Percentiles rank a stretch among this genome's conserved stretches.
These are phyloP conservation scores for Galeopsis tetrahit DNA, from an alignment of 257 asterid genomes.

Conservation along the genomic window DNA sequence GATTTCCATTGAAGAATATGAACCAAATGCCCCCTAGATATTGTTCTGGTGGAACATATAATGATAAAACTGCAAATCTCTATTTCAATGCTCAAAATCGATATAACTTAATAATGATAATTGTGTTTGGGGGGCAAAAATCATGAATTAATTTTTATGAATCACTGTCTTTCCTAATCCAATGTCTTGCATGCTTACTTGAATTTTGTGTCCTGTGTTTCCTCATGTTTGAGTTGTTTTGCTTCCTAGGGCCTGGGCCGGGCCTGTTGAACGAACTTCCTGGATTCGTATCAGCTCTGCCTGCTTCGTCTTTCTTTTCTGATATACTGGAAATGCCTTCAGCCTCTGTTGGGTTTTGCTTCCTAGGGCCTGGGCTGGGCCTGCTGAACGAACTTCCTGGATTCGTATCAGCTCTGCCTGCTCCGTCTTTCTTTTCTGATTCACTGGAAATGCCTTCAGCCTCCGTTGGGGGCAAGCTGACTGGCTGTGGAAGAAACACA, in stretches of 20 bases:
- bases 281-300: conserved; percentile 41
- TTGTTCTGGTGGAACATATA: too few relatives aligned
- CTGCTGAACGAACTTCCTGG: conserved; percentile 50
- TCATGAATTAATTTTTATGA: conserved; percentile 22
- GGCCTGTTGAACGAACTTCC: conserved; percentile 52
- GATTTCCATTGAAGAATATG: too few relatives aligned
- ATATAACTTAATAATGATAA: not conserved
- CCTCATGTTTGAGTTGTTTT: conserved; percentile 44
- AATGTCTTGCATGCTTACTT: conserved; percentile 63
- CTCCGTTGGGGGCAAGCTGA: conserved; percentile 44
- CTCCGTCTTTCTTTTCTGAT: conserved; percentile 34
- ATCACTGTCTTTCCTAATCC: conserved; percentile 61
- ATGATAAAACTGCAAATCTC: not conserved
- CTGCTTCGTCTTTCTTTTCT: conserved; percentile 33
- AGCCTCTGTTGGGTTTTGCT: conserved; percentile 33
- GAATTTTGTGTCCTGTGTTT: conserved; percentile 55
- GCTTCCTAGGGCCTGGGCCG: conserved; percentile 44
- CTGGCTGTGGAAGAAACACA: conserved; percentile 74
- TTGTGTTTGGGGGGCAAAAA: not conserved
- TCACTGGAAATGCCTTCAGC: conserved; percentile 36
- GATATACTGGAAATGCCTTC: conserved; percentile 37
- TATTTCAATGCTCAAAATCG: not conserved
- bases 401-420: conserved; percentile 39
- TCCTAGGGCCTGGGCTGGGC: conserved; percentile 34
- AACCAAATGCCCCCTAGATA: too few relatives aligned